Conservation (phyloP, 2,329 filamentous ascomycete species). For the Sporothrix phasma region DNA sequence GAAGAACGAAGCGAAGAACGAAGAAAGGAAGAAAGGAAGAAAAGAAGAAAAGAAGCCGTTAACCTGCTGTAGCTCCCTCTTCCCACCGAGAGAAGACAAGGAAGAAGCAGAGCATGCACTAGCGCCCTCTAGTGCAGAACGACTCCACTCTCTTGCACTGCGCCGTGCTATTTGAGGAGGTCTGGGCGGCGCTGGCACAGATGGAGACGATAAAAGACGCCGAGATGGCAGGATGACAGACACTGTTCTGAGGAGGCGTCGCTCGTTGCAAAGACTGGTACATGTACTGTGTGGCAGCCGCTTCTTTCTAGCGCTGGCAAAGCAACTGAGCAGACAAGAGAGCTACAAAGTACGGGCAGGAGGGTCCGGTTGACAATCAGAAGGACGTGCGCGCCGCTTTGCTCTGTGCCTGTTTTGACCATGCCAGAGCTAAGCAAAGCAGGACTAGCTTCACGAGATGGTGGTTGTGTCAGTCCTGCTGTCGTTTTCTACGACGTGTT, state of each 20-base stretch:
- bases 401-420: neutral
- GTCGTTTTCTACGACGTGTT: too few relatives aligned
- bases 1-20: too few relatives aligned
- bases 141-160: constrained; percentile 8
- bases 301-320: neutral
- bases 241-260: too few relatives aligned
- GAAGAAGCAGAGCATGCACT: neutral
- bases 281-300: too few relatives aligned
- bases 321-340: neutral
- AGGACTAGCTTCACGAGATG: neutral
- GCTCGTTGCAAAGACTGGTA: too few relatives aligned
- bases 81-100: neutral
- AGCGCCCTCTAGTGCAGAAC: constrained; percentile 6
- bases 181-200: constrained; percentile 5
- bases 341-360: too few relatives aligned
- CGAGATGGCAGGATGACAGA: too few relatives aligned
- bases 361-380: too few relatives aligned
- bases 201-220: neutral
- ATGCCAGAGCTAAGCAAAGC: neutral
- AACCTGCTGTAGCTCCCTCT: neutral
- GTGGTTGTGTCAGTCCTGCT: neutral
- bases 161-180: neutral
- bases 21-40: neutral
- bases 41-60: neutral
- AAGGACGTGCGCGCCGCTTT: neutral